These are phyloP conservation scores for Misopates orontium DNA, from an alignment of 257 asterid genomes.

Conservation along the genomic window DNA sequence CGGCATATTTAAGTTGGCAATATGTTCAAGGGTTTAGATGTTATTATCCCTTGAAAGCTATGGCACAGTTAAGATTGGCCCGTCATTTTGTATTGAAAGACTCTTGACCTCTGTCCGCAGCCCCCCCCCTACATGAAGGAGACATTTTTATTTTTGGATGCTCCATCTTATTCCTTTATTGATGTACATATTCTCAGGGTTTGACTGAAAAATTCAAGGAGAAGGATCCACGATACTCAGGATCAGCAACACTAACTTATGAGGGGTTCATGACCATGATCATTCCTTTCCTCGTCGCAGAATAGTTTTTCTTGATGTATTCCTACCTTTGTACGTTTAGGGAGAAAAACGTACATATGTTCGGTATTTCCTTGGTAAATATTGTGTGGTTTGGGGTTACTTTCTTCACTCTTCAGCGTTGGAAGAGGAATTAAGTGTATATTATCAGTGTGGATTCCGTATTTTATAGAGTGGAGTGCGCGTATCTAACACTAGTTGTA, in stretches of 20 bases:
- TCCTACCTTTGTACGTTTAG: slow-evolving; percentile 4
- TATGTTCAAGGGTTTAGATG: no score
- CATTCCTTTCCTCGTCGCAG: slow-evolving; percentile 66
- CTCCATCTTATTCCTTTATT: not conserved
- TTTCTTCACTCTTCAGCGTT: not conserved
- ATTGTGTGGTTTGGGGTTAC: not conserved
- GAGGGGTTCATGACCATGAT: slow-evolving; percentile 77
- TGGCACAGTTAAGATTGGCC: no score
- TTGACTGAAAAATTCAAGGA: slow-evolving; percentile 90
- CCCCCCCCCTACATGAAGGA: no score
- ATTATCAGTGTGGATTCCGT: not conserved
- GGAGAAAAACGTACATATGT: not conserved
- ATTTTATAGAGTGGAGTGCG: no score
- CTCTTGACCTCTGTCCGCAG: no score
- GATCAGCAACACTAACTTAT: slow-evolving; percentile 70
- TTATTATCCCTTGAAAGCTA: no score
- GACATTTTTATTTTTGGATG: no score
- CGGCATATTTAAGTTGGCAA: no score
- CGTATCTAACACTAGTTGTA: no score
- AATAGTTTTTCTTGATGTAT: slow-evolving; percentile 20
- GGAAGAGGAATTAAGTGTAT: not conserved
- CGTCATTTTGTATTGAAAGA: no score
- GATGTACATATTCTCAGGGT: slow-evolving; percentile 55
- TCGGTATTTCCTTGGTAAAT: not conserved
- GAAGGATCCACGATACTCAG: slow-evolving; percentile 72